These are phyloP conservation scores for Pseudozyma flocculosa DNA, from an alignment of 1,284 basidiomycete genomes.

Conservation along the genomic window DNA sequence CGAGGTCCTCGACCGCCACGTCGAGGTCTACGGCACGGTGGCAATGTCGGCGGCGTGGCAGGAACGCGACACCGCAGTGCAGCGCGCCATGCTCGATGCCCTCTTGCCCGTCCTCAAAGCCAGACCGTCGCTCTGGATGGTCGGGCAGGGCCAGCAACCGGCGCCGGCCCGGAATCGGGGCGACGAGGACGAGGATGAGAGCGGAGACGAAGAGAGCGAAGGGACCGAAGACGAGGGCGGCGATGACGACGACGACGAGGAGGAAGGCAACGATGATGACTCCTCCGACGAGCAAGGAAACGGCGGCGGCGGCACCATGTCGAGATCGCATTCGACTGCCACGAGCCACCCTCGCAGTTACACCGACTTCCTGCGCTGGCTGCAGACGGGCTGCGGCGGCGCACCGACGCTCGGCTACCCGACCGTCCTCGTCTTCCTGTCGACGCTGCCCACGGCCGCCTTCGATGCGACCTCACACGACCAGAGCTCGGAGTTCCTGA, in stretches of 20 bases:
- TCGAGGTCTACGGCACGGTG: conserved; percentile 21
- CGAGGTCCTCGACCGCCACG: conserved; percentile 18
- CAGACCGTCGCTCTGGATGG: conserved; percentile 52
- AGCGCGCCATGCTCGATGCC: conserved; percentile 37
- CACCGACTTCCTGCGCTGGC: conserved; percentile 67
- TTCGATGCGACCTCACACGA: conserved; percentile 58
- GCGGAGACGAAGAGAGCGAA: conserved; percentile 19
- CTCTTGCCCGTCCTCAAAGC: conserved; percentile 43
- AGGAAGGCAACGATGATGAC: not conserved
- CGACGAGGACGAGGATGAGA: conserved; percentile 17
- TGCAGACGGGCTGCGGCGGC: conserved; percentile 72
- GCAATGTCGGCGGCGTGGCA: conserved; percentile 47
- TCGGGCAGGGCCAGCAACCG: conserved; percentile 9
- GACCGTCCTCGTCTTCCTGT: conserved; percentile 72
- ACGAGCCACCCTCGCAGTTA: conserved; percentile 16
- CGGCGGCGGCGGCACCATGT: not conserved
- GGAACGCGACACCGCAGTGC: conserved; percentile 47
- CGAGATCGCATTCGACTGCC: not conserved
- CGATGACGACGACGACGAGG: conserved; percentile 4
- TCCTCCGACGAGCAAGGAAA: conserved; percentile 2
- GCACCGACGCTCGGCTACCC: conserved; percentile 76
- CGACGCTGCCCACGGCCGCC: conserved; percentile 69
- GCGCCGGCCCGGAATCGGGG: conserved; percentile 18
- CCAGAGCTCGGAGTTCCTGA: conserved; percentile 64
- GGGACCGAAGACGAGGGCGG: conserved; percentile 15